These are phyloP conservation scores for Acanthamoeba triangularis DNA, from an alignment of 208 protist species.

Conservation along the genomic window DNA sequence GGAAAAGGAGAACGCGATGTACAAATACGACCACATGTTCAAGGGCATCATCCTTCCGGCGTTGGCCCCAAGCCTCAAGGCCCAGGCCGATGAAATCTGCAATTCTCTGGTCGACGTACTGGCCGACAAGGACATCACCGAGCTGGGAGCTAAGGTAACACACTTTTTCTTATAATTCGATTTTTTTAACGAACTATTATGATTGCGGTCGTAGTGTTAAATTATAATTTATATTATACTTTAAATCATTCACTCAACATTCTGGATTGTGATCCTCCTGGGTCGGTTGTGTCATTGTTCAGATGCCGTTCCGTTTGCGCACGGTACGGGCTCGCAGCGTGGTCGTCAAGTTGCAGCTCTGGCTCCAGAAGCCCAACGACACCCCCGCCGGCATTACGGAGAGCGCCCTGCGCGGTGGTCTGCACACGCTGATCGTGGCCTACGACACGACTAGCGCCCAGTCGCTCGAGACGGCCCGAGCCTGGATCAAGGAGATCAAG, in stretches of 20 bases:
- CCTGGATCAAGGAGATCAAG: not conserved
- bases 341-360: slow-evolving; percentile 36
- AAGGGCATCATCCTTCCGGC: slow-evolving; percentile 59
- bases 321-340: slow-evolving; percentile 14
- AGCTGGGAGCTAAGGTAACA: slow-evolving; percentile 61
- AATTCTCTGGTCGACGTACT: not conserved
- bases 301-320: slow-evolving; percentile 67
- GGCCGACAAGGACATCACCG: slow-evolving; percentile 63
- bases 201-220: too few species aligned
- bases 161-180: too few species aligned
- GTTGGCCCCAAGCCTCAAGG: not conserved
- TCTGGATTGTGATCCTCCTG: not conserved
- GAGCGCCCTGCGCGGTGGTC: not conserved
- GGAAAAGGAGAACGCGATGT: slow-evolving; percentile 67
- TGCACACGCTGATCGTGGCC: slow-evolving; percentile 24
- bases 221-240: too few species aligned
- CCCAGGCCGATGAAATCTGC: not conserved
- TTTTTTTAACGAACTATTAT: too few species aligned
- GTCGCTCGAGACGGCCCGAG: not conserved
- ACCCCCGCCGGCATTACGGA: not conserved
- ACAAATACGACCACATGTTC: slow-evolving; percentile 73
- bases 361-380: slow-evolving; percentile 65
- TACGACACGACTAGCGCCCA: not conserved
- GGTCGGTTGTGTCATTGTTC: not conserved
- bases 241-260: too few species aligned